Base-by-base conservation (phyloP, 2,329 filamentous ascomycete species). In the Botrytis pseudocinerea region DNA sequence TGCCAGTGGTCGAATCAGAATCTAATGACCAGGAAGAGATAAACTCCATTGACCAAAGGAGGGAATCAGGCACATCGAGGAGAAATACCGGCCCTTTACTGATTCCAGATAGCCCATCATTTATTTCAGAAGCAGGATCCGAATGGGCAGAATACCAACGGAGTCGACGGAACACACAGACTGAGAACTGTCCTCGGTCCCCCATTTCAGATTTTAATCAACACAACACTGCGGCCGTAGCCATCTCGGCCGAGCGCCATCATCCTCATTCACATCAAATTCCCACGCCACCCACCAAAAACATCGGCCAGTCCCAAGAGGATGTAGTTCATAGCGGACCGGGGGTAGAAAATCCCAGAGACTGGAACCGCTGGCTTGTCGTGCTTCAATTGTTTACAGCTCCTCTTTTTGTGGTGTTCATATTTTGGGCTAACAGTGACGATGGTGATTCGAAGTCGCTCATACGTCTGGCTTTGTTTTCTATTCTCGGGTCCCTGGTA, bases 331-430 rank as follows among this genome's bases (percentile, higher is more conserved):
- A 73, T n/a, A 51, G 60, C 25, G 72, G 48, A 18, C 72, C 70
- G 38, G n/a, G 25, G 25, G 22, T 73, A 72, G 64, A 69, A 5
- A 62, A 76, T 48, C 60, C 73, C 32, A 65, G 73, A 69, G 80
- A 90, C 44, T 98, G 96, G 95, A 97, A 95, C 79, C 89, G 94
- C 70, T 99, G 96, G 95, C 88, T 99, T 5, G 88, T 97, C 20
- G 89, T 91, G 20, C 82, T 96, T 16, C 97, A 99, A 79, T 87
- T 96, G 66, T 94, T 98, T 80, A 93, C 92, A 0, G 94, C 95
- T 0, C 96, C 96, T 0, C 82, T 96, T 35, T 97, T 98, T 82
- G 89, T 95, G 62, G 88, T 93, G 1, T 81, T 94, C 28, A 89
- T 97, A 44, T 81, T 94, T 32, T 97, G 91, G 90, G 90, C 88